phyloP scores from a whole-genome alignment of 345 rosid genomes.

The Pugionium dolabratum region DNA sequence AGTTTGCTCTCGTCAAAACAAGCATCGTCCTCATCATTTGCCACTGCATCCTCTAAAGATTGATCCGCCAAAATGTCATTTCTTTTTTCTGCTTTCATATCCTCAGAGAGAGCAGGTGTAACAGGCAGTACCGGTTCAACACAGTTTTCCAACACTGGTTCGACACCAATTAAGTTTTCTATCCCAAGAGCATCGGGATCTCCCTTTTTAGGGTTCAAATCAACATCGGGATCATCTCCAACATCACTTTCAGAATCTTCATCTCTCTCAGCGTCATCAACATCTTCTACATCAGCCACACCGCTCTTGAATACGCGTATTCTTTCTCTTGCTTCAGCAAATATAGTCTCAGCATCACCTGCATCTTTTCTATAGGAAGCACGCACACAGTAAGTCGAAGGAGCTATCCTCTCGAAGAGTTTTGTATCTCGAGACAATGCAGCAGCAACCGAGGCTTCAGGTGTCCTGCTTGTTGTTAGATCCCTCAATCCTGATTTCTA shows the following conservation, averaged over 20 bases:
- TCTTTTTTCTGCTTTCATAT: constrained; percentile 33
- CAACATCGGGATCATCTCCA: constrained; percentile 76
- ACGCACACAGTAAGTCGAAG: constrained; percentile 91
- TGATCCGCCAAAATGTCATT: constrained; percentile 29
- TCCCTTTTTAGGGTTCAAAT: constrained; percentile 49
- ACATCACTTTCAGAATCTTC: constrained; percentile 86
- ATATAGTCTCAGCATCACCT: constrained; percentile 64
- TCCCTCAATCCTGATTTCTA: constrained; percentile 92
- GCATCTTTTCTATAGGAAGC: constrained; percentile 76
- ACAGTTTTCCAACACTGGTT: constrained; percentile 39
- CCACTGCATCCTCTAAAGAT: constrained; percentile 29
- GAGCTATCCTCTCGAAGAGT: constrained; percentile 92
- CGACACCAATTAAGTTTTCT: constrained; percentile 21
- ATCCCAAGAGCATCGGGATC: constrained; percentile 38
- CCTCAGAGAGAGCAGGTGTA: constrained; percentile 42
- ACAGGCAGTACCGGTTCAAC: constrained; percentile 43
- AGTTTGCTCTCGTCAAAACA: constrained; percentile 67
- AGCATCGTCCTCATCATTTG: constrained; percentile 34
- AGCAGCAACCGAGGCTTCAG: constrained; percentile 96
- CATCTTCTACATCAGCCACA: constrained; percentile 67
- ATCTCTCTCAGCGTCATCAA: constrained; percentile 83
- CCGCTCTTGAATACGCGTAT: constrained; percentile 65
- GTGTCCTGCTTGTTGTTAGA: constrained; percentile 89
- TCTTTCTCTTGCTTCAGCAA: constrained; percentile 78
- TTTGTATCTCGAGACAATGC: constrained; percentile 91